Evolutionary conservation across 2,329 filamentous ascomycete genomes (phyloP).

Genomic region (Fusarium sp.): DNA sequence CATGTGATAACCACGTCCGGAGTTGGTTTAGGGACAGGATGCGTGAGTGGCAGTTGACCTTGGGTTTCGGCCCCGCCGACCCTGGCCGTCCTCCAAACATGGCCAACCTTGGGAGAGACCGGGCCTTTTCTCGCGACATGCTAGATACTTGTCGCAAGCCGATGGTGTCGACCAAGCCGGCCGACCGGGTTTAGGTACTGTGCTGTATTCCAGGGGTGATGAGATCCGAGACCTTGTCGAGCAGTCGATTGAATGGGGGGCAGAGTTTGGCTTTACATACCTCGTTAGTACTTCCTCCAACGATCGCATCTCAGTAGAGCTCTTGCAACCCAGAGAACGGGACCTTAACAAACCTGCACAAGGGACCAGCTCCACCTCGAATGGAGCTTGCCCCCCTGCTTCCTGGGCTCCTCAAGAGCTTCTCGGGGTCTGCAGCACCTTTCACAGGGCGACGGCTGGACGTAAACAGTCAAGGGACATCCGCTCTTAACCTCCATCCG

Average conservation of each 20-base stretch:
- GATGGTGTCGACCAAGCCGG: slow-evolving; percentile 25
- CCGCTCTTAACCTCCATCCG: slow-evolving; percentile 40
- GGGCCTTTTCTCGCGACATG: slow-evolving; percentile 36
- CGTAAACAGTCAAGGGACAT: slow-evolving; percentile 23
- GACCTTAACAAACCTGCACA: slow-evolving; percentile 44
- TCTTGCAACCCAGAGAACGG: slow-evolving; percentile 31
- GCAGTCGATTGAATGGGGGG: neutral
- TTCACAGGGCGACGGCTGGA: slow-evolving; percentile 37
- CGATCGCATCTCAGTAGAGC: slow-evolving; percentile 11
- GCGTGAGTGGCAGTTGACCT: slow-evolving; percentile 51
- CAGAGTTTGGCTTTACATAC: neutral
- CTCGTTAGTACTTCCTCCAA: slow-evolving; percentile 7
- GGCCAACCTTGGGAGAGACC: slow-evolving; percentile 37
- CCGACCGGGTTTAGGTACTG: slow-evolving; percentile 3
- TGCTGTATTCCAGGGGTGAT: slow-evolving; percentile 1
- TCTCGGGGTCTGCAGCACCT: slow-evolving; percentile 43
- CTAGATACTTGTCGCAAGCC: slow-evolving; percentile 27
- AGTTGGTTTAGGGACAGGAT: slow-evolving; percentile 49
- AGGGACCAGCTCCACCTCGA: slow-evolving; percentile 45
- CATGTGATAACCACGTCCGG: slow-evolving; percentile 50
- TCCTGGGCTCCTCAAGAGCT: slow-evolving; percentile 40
- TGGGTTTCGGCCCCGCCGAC: slow-evolving; percentile 49
- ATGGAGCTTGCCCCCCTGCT: slow-evolving; percentile 48
- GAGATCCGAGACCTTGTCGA: neutral
- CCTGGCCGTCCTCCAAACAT: slow-evolving; percentile 37